These are phyloP conservation scores for Tolypocladium pustulatum DNA, from an alignment of 2,329 filamentous ascomycete species.

Conservation along the genomic window DNA sequence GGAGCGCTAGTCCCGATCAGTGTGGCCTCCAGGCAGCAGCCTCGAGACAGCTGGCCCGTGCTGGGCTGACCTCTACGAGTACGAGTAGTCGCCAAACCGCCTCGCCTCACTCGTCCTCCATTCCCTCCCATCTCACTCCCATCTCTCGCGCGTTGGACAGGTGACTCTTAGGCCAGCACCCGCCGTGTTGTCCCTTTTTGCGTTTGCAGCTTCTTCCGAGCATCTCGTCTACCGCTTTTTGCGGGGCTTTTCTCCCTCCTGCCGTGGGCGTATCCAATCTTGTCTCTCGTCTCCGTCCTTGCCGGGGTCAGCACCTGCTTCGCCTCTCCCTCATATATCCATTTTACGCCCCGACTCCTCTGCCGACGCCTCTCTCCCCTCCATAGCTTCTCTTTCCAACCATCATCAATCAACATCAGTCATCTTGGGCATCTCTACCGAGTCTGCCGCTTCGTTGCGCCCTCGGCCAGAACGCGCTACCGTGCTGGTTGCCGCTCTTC, in stretches of 20 bases:
- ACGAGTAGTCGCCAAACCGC: constrained; percentile 5
- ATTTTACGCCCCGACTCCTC: constrained; percentile 10
- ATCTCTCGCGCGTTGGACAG: not conserved
- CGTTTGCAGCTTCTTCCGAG: not conserved
- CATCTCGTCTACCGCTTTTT: not conserved
- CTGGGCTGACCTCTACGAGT: constrained; percentile 10
- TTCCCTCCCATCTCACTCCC: not conserved
- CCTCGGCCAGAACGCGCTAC: not conserved
- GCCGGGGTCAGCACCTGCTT: constrained; percentile 5
- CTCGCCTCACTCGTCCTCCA: not conserved
- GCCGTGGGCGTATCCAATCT: not conserved
- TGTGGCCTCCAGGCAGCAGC: constrained; percentile 11
- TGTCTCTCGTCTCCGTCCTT: constrained; percentile 1
- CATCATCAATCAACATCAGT: not conserved
- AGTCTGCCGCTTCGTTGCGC: not conserved
- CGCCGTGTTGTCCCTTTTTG: not conserved
- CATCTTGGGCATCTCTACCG: not conserved
- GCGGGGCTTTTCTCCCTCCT: not conserved
- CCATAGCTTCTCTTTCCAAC: not conserved
- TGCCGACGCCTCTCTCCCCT: not conserved
- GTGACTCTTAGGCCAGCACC: constrained; percentile 2
- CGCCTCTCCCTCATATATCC: constrained; percentile 15
- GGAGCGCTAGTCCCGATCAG: constrained; percentile 7
- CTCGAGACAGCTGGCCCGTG: constrained; percentile 1
- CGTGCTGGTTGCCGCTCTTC: not conserved